phyloP scores from a whole-genome alignment of 2,329 filamentous ascomycete genomes.

The Aspergillus brunneoviolaceus region DNA sequence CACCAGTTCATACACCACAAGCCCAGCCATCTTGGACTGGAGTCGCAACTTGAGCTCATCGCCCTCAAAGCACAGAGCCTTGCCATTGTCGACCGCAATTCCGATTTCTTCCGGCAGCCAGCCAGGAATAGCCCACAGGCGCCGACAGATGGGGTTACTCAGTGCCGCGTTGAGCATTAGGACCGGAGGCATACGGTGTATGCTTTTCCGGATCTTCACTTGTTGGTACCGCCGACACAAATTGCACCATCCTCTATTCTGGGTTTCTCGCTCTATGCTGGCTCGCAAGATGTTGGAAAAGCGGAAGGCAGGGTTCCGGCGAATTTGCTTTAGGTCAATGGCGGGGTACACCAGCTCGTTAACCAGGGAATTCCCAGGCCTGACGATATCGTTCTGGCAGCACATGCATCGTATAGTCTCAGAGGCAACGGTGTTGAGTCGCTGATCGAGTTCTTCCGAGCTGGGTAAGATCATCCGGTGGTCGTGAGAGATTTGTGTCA shows the following conservation, averaged over 20 bases:
- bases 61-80: constrained; percentile 93
- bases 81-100: constrained; percentile 83
- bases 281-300: constrained; percentile 93
- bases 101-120: constrained; percentile 95
- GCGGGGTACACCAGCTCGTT: constrained; percentile 82
- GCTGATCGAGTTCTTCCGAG: constrained; percentile 68
- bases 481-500: constrained; percentile 77
- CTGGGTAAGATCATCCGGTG: constrained; percentile 66
- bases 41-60: constrained; percentile 80
- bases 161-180: constrained; percentile 81
- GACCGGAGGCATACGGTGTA: constrained; percentile 79
- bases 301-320: constrained; percentile 51
- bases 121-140: constrained; percentile 79
- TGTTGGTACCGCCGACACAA: constrained; percentile 89
- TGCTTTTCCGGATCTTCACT: constrained; percentile 78
- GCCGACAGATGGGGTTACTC: constrained; percentile 67
- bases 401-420: constrained; percentile 74
- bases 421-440: constrained; percentile 47
- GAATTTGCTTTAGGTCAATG: constrained; percentile 52
- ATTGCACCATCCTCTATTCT: constrained; percentile 89
- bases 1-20: constrained; percentile 87
- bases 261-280: constrained; percentile 85
- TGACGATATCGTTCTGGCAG: constrained; percentile 81
- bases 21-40: constrained; percentile 74
- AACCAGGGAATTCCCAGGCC: constrained; percentile 74